Evolutionary conservation across 495 filamentous ascomycete genomes (phyloP).

Genomic region (Apodospora peruviana): DNA sequence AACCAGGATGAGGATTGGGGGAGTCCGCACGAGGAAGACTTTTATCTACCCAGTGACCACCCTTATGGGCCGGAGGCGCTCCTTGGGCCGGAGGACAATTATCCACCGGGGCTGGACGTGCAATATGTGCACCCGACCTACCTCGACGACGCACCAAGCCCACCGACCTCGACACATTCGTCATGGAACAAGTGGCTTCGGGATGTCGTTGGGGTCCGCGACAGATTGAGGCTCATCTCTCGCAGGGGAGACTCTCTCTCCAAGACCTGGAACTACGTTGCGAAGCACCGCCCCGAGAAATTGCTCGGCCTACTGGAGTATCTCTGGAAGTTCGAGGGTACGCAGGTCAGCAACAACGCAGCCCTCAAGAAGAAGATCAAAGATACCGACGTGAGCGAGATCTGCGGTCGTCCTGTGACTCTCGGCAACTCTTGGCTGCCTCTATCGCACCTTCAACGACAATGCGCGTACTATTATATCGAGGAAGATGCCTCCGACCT

Average conservation of each 20-base stretch:
- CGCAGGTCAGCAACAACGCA: not conserved
- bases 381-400: not conserved
- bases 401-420: not conserved
- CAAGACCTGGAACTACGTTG: constrained; percentile 19
- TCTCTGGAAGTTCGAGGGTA: constrained; percentile 11
- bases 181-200: constrained; percentile 5
- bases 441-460: not conserved
- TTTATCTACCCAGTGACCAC: constrained; percentile 1
- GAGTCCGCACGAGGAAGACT: not conserved
- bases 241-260: constrained; percentile 9
- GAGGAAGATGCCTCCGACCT: constrained; percentile 1
- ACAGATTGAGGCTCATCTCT: constrained; percentile 2
- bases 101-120: not conserved
- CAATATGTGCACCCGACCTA: constrained; percentile 1
- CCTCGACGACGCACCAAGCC: not conserved
- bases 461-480: constrained; percentile 4
- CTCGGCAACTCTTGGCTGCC: constrained; percentile 7
- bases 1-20: too few species aligned
- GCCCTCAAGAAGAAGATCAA: not conserved
- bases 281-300: constrained; percentile 18
- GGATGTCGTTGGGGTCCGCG: constrained; percentile 5
- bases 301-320: constrained; percentile 20
- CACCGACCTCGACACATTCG: not conserved
- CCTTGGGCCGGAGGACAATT: not conserved
- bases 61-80: not conserved